Evolutionary conservation across 352 stramenopile species (phyloP).

Genomic region (Globisporangium rhizosaccharum): DNA sequence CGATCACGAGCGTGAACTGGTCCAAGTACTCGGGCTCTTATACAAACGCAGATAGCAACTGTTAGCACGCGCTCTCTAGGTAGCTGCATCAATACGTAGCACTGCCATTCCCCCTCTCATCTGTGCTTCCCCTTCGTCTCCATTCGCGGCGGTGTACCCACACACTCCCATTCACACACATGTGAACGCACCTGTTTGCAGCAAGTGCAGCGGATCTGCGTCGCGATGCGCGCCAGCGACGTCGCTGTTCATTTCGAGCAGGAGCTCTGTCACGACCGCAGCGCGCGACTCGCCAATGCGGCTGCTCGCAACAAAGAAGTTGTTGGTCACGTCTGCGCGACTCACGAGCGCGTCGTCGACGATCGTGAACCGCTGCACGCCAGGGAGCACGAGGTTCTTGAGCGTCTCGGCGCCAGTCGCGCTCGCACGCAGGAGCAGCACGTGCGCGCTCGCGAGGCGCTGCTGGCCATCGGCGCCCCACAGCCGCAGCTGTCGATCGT

Average conservation of each 20-base stretch:
- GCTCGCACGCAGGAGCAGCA: conserved; percentile 89
- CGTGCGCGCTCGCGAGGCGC: conserved; percentile 78
- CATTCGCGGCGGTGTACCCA: background rate
- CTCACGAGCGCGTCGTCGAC: conserved; percentile 87
- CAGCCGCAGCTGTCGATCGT: conserved; percentile 98
- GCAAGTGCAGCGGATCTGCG: conserved; percentile 40
- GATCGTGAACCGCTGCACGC: conserved; percentile 89
- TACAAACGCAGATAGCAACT: background rate
- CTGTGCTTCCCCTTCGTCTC: background rate
- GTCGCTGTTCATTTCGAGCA: conserved; percentile 96
- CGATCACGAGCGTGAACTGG: conserved; percentile 84
- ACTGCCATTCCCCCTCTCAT: too few species aligned
- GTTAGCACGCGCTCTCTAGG: background rate
- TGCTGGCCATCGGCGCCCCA: conserved; percentile 95
- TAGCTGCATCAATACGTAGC: too few species aligned
- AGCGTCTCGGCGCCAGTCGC: conserved; percentile 95
- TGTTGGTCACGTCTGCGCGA: conserved; percentile 81
- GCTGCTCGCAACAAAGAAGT: conserved; percentile 89
- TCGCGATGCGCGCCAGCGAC: conserved; percentile 57
- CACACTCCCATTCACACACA: background rate
- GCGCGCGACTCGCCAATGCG: conserved; percentile 65
- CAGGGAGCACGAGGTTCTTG: conserved; percentile 96
- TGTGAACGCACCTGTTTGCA: conserved; percentile 24
- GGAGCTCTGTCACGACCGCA: conserved; percentile 68
- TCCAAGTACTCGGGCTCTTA: conserved; percentile 52